A percentile compares a stretch with the other conserved stretches of the same genome.
These are phyloP conservation scores for Zea mays DNA, from an alignment of 176 grass and related monocot genomes.

Conservation along the genomic window DNA sequence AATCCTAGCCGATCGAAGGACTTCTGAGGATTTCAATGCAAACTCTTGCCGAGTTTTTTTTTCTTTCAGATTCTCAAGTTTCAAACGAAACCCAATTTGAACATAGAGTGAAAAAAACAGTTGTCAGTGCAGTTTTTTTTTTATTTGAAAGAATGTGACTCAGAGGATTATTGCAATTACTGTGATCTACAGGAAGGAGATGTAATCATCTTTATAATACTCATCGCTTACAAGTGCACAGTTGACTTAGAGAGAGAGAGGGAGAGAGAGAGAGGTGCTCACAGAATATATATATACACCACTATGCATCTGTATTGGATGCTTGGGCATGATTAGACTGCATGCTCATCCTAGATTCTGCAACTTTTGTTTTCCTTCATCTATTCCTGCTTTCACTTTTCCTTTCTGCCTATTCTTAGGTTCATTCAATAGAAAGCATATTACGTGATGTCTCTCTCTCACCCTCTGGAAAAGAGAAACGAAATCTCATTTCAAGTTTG, in stretches of 20 bases:
- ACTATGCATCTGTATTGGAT: slow-evolving; percentile 5
- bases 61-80: not conserved
- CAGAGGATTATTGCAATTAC: not conserved
- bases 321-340: slow-evolving; percentile 36
- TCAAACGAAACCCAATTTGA: not conserved
- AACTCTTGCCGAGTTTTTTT: not conserved
- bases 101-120: not conserved
- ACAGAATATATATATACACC: not conserved
- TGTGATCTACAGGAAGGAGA: not conserved
- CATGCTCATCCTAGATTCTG: slow-evolving; percentile 3
- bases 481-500: not conserved
- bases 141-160: not conserved
- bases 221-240: not conserved
- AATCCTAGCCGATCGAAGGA: not conserved
- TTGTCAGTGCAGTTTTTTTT: not conserved
- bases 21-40: not conserved
- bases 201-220: not conserved
- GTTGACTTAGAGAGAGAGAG: not conserved
- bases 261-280: not conserved
- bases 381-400: slow-evolving; percentile 5
- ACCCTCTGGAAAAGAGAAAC: not conserved
- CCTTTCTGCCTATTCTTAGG: not conserved
- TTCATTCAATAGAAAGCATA: not conserved
- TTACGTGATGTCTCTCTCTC: not conserved
- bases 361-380: slow-evolving; percentile 34